phyloP scores from a whole-genome alignment of 2,329 filamentous ascomycete species.

The Harringtonia aguacate region DNA sequence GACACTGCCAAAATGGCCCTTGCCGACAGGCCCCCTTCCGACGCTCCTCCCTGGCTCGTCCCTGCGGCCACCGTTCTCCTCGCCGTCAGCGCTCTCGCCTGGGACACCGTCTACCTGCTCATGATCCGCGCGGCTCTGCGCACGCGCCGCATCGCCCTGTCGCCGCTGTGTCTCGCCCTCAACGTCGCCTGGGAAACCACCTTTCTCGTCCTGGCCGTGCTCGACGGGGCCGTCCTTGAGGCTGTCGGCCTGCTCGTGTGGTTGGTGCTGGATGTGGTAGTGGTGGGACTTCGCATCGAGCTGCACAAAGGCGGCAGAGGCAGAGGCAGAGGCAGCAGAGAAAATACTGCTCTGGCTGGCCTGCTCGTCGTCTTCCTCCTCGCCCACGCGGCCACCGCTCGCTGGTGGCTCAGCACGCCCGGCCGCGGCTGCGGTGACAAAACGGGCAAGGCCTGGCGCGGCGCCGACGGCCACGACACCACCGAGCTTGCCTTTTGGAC shows the following conservation, averaged over 20 bases:
- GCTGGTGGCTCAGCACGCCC: constrained; percentile 35
- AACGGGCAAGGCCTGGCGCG: constrained; percentile 32
- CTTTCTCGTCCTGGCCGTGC: constrained; percentile 31
- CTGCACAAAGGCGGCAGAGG: neutral
- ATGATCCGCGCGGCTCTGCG: constrained; percentile 32
- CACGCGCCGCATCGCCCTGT: constrained; percentile 38
- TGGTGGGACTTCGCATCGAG: no score
- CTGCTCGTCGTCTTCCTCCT: constrained; percentile 19
- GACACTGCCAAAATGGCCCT: no score
- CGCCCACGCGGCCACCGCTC: constrained; percentile 30
- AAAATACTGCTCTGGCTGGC: neutral
- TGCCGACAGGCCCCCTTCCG: no score
- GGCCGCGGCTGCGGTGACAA: constrained; percentile 26
- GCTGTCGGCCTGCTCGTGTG: constrained; percentile 32
- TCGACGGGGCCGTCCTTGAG: constrained; percentile 29
- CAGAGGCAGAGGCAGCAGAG: no score
- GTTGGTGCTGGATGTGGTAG: constrained; percentile 36
- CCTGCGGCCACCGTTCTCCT: constrained; percentile 24
- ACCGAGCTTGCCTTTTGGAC: constrained; percentile 40
- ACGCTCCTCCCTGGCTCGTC: constrained; percentile 24
- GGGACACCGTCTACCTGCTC: constrained; percentile 34
- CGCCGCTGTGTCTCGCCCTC: constrained; percentile 33
- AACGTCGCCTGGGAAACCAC: constrained; percentile 43
- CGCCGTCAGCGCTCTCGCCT: constrained; percentile 25
- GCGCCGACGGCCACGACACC: constrained; percentile 29